A percentile compares a stretch with the other conserved stretches of the same genome.
Evolutionary conservation across 768 basidiomycete species (phyloP).

Genomic region (Naganishia antarctica): DNA sequence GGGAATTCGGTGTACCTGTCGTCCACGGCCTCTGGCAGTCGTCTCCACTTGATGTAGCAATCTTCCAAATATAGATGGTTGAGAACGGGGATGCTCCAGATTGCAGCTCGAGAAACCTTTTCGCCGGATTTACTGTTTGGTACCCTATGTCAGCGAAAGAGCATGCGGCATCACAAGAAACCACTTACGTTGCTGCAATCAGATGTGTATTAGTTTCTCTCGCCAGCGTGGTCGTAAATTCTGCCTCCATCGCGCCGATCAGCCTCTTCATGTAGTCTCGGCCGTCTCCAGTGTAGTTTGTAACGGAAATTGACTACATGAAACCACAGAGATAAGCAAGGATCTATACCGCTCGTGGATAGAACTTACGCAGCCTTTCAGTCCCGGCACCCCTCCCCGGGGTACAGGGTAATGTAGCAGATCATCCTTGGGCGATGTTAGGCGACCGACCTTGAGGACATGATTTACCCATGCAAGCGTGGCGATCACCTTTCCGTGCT

Average conservation of each 20-base stretch:
- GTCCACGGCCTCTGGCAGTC: conserved; percentile 8
- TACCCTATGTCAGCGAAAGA: conserved; percentile 30
- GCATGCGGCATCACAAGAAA: background rate
- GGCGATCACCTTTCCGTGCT: conserved; percentile 61
- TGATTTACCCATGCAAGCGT: conserved; percentile 79
- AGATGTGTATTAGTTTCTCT: conserved; percentile 66
- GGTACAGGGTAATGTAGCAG: conserved; percentile 82
- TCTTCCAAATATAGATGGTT: conserved; percentile 91
- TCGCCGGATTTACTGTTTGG: conserved; percentile 49
- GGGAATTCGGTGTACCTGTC: conserved; percentile 26
- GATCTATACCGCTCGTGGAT: conserved; percentile 6
- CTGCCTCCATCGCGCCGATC: conserved; percentile 68
- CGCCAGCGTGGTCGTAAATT: conserved; percentile 76
- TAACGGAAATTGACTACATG: conserved; percentile 68
- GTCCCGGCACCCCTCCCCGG: conserved; percentile 58
- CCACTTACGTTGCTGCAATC: conserved; percentile 72
- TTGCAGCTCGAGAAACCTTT: conserved; percentile 68
- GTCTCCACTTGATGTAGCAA: conserved; percentile 71
- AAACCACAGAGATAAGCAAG: background rate
- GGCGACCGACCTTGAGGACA: conserved; percentile 61
- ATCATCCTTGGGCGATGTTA: conserved; percentile 65
- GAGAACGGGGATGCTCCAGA: conserved; percentile 79
- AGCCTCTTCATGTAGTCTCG: conserved; percentile 83
- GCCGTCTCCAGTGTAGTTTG: conserved; percentile 80
- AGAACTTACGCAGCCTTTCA: conserved; percentile 59